These are phyloP conservation scores for Guyanaporus albipodus DNA, from an alignment of 768 basidiomycete species.

Conservation along the genomic window DNA sequence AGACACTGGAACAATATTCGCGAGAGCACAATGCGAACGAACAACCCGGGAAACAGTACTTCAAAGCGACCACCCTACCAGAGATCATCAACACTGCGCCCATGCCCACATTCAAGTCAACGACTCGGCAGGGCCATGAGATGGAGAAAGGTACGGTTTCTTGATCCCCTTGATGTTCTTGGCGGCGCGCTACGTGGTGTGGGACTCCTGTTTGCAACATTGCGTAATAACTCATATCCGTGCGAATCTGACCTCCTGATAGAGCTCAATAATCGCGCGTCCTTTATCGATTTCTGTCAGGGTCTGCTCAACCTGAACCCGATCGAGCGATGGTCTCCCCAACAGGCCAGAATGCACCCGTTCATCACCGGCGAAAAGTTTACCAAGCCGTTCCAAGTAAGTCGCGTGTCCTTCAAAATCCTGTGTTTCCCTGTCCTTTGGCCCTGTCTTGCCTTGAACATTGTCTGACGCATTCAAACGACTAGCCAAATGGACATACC, in stretches of 20 bases:
- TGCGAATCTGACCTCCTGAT: slow-evolving; percentile 18
- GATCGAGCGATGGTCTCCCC: slow-evolving; percentile 93
- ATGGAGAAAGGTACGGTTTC: slow-evolving; percentile 76
- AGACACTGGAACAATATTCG: slow-evolving; percentile 92
- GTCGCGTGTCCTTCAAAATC: slow-evolving; percentile 32
- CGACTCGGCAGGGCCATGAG: slow-evolving; percentile 69
- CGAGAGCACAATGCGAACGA: slow-evolving; percentile 93
- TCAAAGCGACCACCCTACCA: slow-evolving; percentile 88
- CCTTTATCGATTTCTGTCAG: slow-evolving; percentile 97
- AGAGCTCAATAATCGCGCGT: slow-evolving; percentile 92
- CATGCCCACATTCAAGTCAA: slow-evolving; percentile 80
- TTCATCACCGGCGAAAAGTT: slow-evolving; percentile 99
- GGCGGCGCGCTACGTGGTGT: not conserved
- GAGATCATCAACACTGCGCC: slow-evolving; percentile 97
- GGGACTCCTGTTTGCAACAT: not conserved
- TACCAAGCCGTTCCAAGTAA: slow-evolving; percentile 77
- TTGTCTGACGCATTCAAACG: slow-evolving; percentile 4
- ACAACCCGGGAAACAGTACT: slow-evolving; percentile 98
- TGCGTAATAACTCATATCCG: slow-evolving; percentile 8
- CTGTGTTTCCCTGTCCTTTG: not conserved
- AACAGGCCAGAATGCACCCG: slow-evolving; percentile 92
- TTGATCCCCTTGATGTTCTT: not conserved
- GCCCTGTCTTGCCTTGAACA: slow-evolving; percentile 1
- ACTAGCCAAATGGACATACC: slow-evolving; percentile 50
- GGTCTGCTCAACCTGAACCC: slow-evolving; percentile 94